Conservation (phyloP, 495 filamentous ascomycete species). For the Hyaloscypha variabilis region DNA sequence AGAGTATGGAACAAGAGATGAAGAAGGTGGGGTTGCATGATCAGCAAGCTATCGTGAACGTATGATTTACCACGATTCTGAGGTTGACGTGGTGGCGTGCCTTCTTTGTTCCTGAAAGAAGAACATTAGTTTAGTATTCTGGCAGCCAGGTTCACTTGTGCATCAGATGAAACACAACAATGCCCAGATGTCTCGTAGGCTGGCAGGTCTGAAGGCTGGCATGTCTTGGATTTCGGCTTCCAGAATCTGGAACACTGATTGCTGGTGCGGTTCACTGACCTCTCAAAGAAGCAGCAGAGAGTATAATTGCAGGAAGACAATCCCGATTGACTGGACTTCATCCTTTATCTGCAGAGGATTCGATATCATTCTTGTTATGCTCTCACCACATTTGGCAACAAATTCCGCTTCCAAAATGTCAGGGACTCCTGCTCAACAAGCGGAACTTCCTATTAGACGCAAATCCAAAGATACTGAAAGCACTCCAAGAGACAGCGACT, state of each 20-base stretch:
- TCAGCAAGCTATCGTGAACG: conserved; percentile 25
- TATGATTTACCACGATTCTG: conserved; percentile 37
- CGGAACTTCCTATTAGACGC: no score
- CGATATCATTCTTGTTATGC: no score
- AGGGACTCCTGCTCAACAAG: no score
- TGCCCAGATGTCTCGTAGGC: neutral
- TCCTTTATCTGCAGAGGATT: no score
- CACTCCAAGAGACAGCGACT: no score
- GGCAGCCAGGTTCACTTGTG: conserved; percentile 36
- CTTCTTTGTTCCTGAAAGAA: conserved; percentile 30
- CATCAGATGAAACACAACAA: conserved; percentile 28
- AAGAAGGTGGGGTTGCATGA: conserved; percentile 12
- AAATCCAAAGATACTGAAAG: no score
- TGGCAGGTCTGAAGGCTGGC: neutral
- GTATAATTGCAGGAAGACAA: no score
- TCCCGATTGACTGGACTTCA: no score
- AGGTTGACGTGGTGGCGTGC: conserved; percentile 34
- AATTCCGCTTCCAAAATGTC: no score
- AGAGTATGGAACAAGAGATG: conserved; percentile 26
- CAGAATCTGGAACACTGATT: neutral
- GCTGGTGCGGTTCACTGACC: neutral
- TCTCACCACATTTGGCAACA: no score
- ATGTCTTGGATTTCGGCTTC: neutral
- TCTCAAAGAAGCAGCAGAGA: neutral
- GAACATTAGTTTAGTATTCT: conserved; percentile 31